phyloP scores from a whole-genome alignment of 2,329 filamentous ascomycete genomes.

The Talaromyces marneffei region DNA sequence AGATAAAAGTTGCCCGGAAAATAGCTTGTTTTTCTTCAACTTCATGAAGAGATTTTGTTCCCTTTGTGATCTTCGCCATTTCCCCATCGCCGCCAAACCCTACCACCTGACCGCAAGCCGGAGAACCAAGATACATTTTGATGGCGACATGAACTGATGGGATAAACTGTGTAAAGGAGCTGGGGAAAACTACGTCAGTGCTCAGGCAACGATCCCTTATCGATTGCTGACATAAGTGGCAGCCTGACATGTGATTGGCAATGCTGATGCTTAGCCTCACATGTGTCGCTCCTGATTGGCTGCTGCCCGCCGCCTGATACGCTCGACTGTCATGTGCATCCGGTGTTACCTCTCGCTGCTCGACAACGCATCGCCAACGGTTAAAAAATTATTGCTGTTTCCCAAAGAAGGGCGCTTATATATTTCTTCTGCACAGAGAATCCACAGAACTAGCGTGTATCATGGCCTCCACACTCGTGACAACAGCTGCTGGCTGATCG shows the following conservation, averaged over 20 bases:
- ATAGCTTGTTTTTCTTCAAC: too few species aligned
- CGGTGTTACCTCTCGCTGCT: constrained; percentile 8
- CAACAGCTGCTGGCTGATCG: constrained; percentile 15
- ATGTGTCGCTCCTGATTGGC: constrained; percentile 10
- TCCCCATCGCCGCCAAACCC: too few species aligned
- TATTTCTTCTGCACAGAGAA: neutral
- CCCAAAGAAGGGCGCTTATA: neutral
- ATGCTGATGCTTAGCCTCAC: neutral
- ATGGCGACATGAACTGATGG: too few species aligned
- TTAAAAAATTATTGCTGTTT: neutral
- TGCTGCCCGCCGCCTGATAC: constrained; percentile 9
- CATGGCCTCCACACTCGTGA: constrained; percentile 14
- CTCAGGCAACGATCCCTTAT: constrained; percentile 2
- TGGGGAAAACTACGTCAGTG: constrained; percentile 5
- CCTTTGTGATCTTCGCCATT: too few species aligned
- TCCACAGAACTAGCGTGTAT: constrained; percentile 2
- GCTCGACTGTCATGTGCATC: constrained; percentile 13
- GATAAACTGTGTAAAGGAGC: too few species aligned
- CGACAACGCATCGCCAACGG: constrained; percentile 8
- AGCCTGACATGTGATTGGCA: constrained; percentile 14
- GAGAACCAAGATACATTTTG: too few species aligned
- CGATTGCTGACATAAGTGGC: constrained; percentile 12
- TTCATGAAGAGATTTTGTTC: too few species aligned
- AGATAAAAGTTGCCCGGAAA: too few species aligned
- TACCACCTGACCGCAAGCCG: too few species aligned